Conservation (phyloP, 140 eudicot species). For the Oenanthe javanica region DNA sequence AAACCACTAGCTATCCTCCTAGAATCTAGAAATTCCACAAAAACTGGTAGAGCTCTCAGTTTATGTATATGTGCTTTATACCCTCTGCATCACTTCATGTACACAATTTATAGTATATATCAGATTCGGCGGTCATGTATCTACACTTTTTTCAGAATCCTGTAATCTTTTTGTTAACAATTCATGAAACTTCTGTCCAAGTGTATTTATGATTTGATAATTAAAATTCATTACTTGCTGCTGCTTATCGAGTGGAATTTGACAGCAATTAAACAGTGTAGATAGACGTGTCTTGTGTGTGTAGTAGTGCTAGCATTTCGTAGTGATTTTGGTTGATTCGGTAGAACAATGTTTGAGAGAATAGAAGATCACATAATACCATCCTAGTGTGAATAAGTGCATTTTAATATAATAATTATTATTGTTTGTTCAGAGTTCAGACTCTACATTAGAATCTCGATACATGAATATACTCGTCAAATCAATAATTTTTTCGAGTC, state of each 20-base stretch:
- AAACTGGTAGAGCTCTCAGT: neutral
- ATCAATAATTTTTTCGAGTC: no score
- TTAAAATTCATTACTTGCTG: neutral
- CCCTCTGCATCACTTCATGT: neutral
- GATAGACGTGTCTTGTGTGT: neutral
- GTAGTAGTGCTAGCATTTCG: neutral
- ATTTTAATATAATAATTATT: no score
- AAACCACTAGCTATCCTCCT: constrained; percentile 1
- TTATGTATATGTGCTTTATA: neutral
- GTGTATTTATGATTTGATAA: neutral
- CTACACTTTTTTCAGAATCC: neutral
- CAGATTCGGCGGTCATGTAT: constrained; percentile 9
- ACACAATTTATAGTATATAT: constrained; percentile 1
- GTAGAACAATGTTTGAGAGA: no score
- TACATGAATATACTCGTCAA: no score
- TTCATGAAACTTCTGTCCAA: neutral
- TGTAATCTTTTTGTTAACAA: neutral
- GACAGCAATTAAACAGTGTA: neutral
- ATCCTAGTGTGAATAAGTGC: no score
- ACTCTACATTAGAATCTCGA: no score
- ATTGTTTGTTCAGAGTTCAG: no score
- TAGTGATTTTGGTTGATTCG: no score
- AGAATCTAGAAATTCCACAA: constrained; percentile 9
- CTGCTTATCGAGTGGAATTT: neutral
- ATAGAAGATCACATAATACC: no score